Percentiles rank a stretch among this genome's conserved stretches.
Conservation (phyloP, 208 protist species). For the Angomonas ambiguus region DNA sequence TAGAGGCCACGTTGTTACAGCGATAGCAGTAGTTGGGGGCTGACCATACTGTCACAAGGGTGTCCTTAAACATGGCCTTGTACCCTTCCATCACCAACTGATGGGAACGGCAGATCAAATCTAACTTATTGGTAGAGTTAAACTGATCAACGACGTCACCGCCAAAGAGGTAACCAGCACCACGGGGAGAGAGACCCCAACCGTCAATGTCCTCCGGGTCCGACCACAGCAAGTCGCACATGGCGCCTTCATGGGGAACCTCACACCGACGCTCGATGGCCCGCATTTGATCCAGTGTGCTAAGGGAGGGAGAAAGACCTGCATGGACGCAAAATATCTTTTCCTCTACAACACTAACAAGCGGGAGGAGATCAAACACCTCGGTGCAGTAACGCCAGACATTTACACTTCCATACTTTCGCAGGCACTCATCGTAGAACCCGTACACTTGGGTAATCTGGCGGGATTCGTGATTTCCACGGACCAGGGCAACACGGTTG, state of each 20-base stretch:
- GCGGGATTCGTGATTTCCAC: constrained; percentile 95
- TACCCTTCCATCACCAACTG: constrained; percentile 97
- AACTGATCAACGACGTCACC: constrained; percentile 95
- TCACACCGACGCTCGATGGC: constrained; percentile 95
- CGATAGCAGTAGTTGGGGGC: constrained; percentile 97
- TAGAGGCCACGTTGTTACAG: constrained; percentile 98
- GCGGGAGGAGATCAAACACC: constrained; percentile 99
- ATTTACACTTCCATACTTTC: constrained; percentile 99
- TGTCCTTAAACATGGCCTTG: constrained; percentile 92
- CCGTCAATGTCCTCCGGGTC: constrained; percentile 96
- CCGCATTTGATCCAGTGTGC: constrained; percentile 95
- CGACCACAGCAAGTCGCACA: constrained; percentile 98
- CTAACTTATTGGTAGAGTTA: constrained; percentile 92
- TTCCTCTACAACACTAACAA: constrained; percentile 98
- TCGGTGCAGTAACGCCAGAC: constrained; percentile 99
- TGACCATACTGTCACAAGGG: constrained; percentile 95
- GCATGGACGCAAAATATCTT: constrained; percentile 99
- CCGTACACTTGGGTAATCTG: constrained; percentile 98
- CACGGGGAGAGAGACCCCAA: constrained; percentile 96
- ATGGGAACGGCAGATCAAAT: constrained; percentile 94
- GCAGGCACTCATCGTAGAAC: constrained; percentile 99
- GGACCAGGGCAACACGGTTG: constrained; percentile 93
- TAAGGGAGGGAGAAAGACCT: constrained; percentile 97
- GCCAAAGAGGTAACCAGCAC: constrained; percentile 99
- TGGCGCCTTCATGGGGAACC: constrained; percentile 98